Percentiles rank a stretch among this genome's conserved stretches.
Conservation (phyloP, 2,329 filamentous ascomycete species). For the Aspergillus sp. region DNA sequence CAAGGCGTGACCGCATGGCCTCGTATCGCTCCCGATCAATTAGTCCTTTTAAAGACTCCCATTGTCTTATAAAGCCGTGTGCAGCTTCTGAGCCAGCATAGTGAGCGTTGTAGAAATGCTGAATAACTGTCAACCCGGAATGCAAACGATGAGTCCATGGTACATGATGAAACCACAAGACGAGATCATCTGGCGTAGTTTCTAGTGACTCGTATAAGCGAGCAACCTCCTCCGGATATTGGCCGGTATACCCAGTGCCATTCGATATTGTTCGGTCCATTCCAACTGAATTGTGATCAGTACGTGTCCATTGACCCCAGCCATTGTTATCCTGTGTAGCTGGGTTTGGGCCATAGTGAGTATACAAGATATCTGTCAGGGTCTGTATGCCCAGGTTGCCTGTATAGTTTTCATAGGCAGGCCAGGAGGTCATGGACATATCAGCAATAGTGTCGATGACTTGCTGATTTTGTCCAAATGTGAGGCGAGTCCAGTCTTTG, state of each 20-base stretch:
- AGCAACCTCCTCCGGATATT: conserved; percentile 65
- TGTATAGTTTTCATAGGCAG: conserved; percentile 69
- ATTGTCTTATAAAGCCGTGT: conserved; percentile 57
- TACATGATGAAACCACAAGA: conserved; percentile 76
- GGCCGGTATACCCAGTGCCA: conserved; percentile 65
- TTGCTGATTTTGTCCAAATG: conserved; percentile 58
- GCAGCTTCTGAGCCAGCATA: conserved; percentile 62
- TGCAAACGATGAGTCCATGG: conserved; percentile 64
- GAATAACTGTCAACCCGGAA: conserved; percentile 67
- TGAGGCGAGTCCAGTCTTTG: conserved; percentile 67
- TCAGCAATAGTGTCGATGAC: conserved; percentile 62
- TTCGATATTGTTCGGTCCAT: conserved; percentile 72
- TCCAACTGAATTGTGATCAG: conserved; percentile 60
- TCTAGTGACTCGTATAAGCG: conserved; percentile 60
- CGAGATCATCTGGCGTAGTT: conserved; percentile 66
- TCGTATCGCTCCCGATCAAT: conserved; percentile 63
- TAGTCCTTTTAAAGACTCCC: conserved; percentile 57
- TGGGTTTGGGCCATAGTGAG: conserved; percentile 69
- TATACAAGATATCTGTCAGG: conserved; percentile 66
- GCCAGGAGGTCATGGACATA: conserved; percentile 70
- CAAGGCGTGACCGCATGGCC: conserved; percentile 59
- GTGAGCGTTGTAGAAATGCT: conserved; percentile 67
- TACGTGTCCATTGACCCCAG: conserved; percentile 73
- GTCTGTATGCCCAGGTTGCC: conserved; percentile 72
- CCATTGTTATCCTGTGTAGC: conserved; percentile 66